Evolutionary conservation across 306 rosid species (phyloP).

Genomic region (Quercus mongolica): DNA sequence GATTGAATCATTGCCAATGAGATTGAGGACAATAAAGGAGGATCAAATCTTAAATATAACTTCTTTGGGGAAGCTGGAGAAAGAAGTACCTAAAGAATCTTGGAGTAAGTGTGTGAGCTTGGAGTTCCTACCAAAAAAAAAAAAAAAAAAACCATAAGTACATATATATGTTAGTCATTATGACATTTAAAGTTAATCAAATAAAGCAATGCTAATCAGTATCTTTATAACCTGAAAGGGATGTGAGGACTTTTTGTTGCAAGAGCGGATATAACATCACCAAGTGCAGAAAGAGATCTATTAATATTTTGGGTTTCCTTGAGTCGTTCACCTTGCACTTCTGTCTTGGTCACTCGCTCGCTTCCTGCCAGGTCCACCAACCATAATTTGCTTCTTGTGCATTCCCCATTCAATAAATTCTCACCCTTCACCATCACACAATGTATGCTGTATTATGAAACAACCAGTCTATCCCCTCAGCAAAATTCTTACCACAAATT

Average conservation of each 20-base stretch:
- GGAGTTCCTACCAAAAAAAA: conserved; percentile 61
- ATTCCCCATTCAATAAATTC: conserved; percentile 82
- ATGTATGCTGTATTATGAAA: conserved; percentile 63
- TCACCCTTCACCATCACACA: conserved; percentile 99
- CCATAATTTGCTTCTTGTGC: conserved; percentile 94
- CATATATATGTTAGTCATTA: conserved; percentile 8
- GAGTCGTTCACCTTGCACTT: conserved; percentile 93
- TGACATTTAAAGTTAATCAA: conserved; percentile 8
- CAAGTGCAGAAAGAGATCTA: conserved; percentile 93
- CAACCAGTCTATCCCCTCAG: conserved; percentile 19
- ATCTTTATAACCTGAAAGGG: conserved; percentile 74
- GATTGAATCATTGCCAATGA: not conserved
- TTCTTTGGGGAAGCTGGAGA: conserved; percentile 14
- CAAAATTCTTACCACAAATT: conserved; percentile 8
- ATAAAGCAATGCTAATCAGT: conserved; percentile 8
- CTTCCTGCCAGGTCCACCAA: conserved; percentile 97
- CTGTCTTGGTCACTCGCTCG: conserved; percentile 90
- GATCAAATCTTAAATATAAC: not conserved
- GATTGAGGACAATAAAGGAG: not conserved
- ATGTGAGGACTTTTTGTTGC: conserved; percentile 84
- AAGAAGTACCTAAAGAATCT: conserved; percentile 85
- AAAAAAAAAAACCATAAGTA: not conserved
- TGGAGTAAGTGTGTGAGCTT: conserved; percentile 98
- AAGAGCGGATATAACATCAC: conserved; percentile 96
- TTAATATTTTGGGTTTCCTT: conserved; percentile 97